phyloP scores from a whole-genome alignment of 176 grass and related monocot genomes.

The Triticum urartu region DNA sequence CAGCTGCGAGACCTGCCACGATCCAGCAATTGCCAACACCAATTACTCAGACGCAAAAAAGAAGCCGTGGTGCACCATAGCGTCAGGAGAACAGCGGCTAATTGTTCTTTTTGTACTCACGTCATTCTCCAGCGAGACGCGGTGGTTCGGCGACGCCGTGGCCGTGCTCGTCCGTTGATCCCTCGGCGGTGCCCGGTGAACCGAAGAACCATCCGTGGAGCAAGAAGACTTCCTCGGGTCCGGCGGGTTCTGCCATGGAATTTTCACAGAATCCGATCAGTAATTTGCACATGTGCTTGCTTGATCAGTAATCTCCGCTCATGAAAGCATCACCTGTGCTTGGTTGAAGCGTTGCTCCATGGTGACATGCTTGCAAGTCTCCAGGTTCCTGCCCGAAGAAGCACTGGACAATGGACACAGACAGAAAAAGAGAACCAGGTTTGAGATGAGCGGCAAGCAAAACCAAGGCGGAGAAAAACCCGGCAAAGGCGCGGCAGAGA shows the following conservation, averaged over 20 bases:
- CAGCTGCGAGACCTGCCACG: slow-evolving; percentile 70
- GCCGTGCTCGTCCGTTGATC: slow-evolving; percentile 40
- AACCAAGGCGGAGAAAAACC: background rate
- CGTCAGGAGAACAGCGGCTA: background rate
- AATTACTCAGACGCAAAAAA: background rate
- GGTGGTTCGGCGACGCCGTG: slow-evolving; percentile 56
- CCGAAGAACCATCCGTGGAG: slow-evolving; percentile 11
- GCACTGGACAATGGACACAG: slow-evolving; percentile 31
- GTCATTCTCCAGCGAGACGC: slow-evolving; percentile 91
- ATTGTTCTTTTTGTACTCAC: slow-evolving; percentile 35
- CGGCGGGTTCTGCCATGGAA: slow-evolving; percentile 22
- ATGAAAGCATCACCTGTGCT: slow-evolving; percentile 17
- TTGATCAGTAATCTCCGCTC: background rate
- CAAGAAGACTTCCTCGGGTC: slow-evolving; percentile 36
- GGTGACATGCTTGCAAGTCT: slow-evolving; percentile 35
- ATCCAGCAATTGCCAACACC: slow-evolving; percentile 9
- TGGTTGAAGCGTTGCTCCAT: slow-evolving; percentile 11
- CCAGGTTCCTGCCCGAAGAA: slow-evolving; percentile 53
- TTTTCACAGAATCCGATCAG: background rate
- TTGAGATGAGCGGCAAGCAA: background rate
- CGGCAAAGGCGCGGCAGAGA: background rate
- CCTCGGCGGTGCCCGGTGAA: slow-evolving; percentile 18
- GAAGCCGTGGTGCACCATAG: background rate
- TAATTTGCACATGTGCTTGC: slow-evolving; percentile 6
- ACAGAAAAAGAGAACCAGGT: background rate